These are phyloP conservation scores for Gracilariopsis chorda DNA, from an alignment of 23 red algal genomes.

Conservation along the genomic window DNA sequence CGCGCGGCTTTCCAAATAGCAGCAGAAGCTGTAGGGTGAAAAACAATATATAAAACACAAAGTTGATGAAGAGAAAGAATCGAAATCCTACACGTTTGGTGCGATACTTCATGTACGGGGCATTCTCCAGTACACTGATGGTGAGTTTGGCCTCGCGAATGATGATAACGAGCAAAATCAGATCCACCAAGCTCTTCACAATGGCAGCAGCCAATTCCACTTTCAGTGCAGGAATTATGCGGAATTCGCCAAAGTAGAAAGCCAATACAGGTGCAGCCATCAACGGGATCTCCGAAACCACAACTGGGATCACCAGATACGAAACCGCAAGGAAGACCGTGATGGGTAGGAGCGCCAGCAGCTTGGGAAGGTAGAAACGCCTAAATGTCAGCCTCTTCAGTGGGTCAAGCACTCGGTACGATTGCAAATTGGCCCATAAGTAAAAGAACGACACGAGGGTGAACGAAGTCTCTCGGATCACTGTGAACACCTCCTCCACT, in stretches of 20 bases:
- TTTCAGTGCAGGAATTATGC: not conserved
- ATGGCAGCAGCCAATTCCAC: slow-evolving; percentile 14
- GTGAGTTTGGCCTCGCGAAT: slow-evolving; percentile 22
- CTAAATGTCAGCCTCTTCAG: slow-evolving; percentile 17
- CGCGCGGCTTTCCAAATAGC: slow-evolving; percentile 10
- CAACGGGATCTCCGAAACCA: slow-evolving; percentile 39
- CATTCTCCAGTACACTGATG: slow-evolving; percentile 35
- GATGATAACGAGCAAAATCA: slow-evolving; percentile 34
- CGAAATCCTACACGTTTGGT: slow-evolving; percentile 79
- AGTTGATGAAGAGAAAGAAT: slow-evolving; percentile 76
- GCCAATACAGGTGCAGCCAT: slow-evolving; percentile 34
- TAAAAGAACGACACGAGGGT: slow-evolving; percentile 54
- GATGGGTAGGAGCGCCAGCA: slow-evolving; percentile 32
- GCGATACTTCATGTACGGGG: slow-evolving; percentile 70
- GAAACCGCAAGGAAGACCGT: slow-evolving; percentile 21
- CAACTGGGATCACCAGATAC: not conserved
- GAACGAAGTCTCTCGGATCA: slow-evolving; percentile 37
- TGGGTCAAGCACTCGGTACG: slow-evolving; percentile 69
- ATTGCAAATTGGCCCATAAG: slow-evolving; percentile 63
- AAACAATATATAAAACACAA: slow-evolving; percentile 63
- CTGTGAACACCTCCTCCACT: slow-evolving; percentile 18
- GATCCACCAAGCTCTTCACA: slow-evolving; percentile 15
- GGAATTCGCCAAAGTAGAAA: slow-evolving; percentile 25
- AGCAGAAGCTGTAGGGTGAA: slow-evolving; percentile 31
- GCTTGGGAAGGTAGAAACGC: slow-evolving; percentile 65